Evolutionary conservation across 2,329 filamentous ascomycete species (phyloP).

Genomic region (Trichoderma gracile): DNA sequence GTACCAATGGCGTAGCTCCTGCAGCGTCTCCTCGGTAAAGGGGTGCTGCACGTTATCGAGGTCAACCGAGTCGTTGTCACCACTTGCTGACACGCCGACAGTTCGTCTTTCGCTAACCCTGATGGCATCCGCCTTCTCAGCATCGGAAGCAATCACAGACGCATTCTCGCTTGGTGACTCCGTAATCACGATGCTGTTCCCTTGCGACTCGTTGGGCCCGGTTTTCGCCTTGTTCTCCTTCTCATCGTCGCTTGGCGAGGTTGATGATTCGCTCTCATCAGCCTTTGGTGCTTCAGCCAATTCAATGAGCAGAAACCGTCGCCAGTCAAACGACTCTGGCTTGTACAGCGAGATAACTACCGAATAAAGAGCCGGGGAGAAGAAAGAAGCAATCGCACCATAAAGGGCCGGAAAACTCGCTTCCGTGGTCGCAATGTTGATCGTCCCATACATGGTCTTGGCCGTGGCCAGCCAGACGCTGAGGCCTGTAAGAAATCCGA

Average conservation of each 20-base stretch:
- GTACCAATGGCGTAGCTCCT: constrained; percentile 14
- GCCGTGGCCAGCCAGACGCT: constrained; percentile 21
- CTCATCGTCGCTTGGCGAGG: background rate
- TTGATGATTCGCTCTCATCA: background rate
- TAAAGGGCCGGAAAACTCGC: constrained; percentile 17
- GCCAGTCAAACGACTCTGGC: constrained; percentile 20
- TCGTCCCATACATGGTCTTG: constrained; percentile 14
- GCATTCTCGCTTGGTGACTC: background rate
- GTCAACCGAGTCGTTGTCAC: background rate
- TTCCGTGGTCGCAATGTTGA: constrained; percentile 19
- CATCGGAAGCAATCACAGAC: background rate
- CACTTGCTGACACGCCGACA: background rate
- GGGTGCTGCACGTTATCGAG: constrained; percentile 20
- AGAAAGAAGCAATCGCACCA: constrained; percentile 20
- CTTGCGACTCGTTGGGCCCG: background rate
- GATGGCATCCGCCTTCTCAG: background rate
- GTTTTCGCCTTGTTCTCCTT: background rate
- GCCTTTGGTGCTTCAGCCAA: constrained; percentile 6
- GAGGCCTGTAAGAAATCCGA: constrained; percentile 16
- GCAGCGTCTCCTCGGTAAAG: constrained; percentile 10
- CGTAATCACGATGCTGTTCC: background rate
- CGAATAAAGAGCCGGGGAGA: constrained; percentile 20
- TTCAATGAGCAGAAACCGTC: constrained; percentile 17
- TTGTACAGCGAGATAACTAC: constrained; percentile 17
- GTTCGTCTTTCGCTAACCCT: background rate